A percentile compares a stretch with the other conserved stretches of the same genome.
Evolutionary conservation across 2,329 filamentous ascomycete genomes (phyloP).

Genomic region (Pyricularia pennisetigena): DNA sequence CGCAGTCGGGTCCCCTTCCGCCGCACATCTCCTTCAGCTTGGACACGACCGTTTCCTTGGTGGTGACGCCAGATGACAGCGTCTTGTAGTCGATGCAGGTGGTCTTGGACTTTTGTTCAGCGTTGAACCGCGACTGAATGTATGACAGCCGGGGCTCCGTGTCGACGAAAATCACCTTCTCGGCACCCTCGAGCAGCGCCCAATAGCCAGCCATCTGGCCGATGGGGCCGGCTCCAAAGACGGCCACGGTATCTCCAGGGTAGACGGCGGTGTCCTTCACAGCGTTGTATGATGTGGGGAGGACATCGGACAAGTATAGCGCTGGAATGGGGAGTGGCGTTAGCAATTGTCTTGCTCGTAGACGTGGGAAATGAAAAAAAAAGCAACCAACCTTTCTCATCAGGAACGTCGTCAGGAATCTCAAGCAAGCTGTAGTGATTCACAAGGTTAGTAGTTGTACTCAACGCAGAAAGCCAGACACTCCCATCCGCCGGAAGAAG

Average conservation of each 20-base stretch:
- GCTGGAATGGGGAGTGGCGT: slow-evolving; percentile 14
- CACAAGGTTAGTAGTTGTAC: background rate
- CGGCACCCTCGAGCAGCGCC: slow-evolving; percentile 62
- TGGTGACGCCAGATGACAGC: slow-evolving; percentile 46
- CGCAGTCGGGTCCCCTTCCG: slow-evolving; percentile 64
- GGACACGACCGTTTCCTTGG: slow-evolving; percentile 53
- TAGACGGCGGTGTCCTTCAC: slow-evolving; percentile 80
- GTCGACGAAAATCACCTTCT: slow-evolving; percentile 71
- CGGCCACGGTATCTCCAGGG: slow-evolving; percentile 64
- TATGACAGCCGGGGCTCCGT: slow-evolving; percentile 60
- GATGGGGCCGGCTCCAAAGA: slow-evolving; percentile 80
- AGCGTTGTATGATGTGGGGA: slow-evolving; percentile 70
- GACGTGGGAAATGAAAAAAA: background rate
- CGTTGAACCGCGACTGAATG: slow-evolving; percentile 51
- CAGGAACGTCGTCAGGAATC: slow-evolving; percentile 68
- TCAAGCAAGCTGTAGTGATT: slow-evolving; percentile 42
- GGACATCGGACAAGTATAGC: slow-evolving; percentile 71
- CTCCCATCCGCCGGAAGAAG: no score
- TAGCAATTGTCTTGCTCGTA: background rate
- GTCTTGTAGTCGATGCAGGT: slow-evolving; percentile 51
- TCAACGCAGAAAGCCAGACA: background rate
- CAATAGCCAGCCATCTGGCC: slow-evolving; percentile 78
- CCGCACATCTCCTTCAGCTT: slow-evolving; percentile 65
- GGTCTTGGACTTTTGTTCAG: slow-evolving; percentile 45
- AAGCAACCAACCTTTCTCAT: slow-evolving; percentile 63